Percentiles rank a stretch among this genome's conserved stretches.
Conservation (phyloP, 371 early-diverging fungal species). For the Chytridiales sp. region DNA sequence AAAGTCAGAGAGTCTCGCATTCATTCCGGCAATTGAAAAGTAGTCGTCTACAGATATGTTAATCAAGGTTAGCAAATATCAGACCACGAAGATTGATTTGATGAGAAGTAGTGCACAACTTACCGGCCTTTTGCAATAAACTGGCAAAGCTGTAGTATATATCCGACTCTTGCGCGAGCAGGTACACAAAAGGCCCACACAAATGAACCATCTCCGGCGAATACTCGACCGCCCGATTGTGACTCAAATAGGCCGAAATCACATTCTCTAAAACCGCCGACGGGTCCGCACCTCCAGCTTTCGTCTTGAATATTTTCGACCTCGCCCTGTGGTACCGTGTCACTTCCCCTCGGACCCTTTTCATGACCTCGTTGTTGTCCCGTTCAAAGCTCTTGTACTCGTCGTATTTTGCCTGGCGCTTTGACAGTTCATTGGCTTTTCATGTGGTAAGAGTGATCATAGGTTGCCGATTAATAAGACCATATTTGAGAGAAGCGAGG, state of each 20-base stretch:
- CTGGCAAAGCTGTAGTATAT: conserved; percentile 82
- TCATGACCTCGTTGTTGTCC: conserved; percentile 69
- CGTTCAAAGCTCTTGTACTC: conserved; percentile 66
- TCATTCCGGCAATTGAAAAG: conserved; percentile 55
- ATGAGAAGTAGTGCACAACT: conserved; percentile 16
- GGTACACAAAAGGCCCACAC: conserved; percentile 81
- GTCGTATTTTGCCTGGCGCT: conserved; percentile 62
- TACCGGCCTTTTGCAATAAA: conserved; percentile 69
- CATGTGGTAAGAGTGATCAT: conserved; percentile 9
- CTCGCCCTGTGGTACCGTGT: conserved; percentile 67
- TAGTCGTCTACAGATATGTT: conserved; percentile 58
- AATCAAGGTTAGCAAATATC: conserved; percentile 7
- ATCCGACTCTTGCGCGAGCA: conserved; percentile 71
- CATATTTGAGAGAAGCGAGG: not conserved
- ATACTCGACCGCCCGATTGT: conserved; percentile 76
- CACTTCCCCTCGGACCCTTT: conserved; percentile 85
- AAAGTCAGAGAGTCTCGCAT: conserved; percentile 73
- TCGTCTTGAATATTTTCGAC: conserved; percentile 27
- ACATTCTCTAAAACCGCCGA: conserved; percentile 67
- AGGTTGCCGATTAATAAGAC: too few species aligned
- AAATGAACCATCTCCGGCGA: conserved; percentile 71
- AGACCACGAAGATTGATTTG: too few species aligned
- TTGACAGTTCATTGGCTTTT: conserved; percentile 72
- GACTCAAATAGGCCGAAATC: conserved; percentile 77
- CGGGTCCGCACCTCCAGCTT: too few species aligned